These are phyloP conservation scores for Eucalyptus dawsonii DNA, from an alignment of 345 rosid genomes.

Conservation along the genomic window DNA sequence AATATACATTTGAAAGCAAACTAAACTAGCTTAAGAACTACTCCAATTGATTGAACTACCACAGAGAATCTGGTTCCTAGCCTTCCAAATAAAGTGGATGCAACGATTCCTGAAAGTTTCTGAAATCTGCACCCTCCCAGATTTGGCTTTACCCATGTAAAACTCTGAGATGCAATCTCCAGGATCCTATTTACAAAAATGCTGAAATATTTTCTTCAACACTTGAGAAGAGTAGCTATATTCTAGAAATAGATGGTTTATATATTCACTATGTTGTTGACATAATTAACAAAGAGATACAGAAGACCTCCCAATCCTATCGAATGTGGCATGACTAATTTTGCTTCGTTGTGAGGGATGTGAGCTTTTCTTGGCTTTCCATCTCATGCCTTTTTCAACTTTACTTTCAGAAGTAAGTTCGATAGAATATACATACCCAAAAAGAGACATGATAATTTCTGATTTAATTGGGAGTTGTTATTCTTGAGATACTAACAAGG, in stretches of 20 bases:
- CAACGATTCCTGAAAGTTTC: neutral
- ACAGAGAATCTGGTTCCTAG: neutral
- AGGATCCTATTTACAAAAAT: neutral
- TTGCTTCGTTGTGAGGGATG: neutral
- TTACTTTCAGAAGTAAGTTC: neutral
- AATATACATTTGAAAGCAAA: neutral
- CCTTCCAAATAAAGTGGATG: neutral
- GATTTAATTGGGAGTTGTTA: neutral
- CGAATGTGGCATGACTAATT: neutral
- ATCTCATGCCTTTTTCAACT: neutral
- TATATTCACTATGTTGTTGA: neutral
- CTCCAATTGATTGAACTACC: neutral
- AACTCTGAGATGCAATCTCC: neutral
- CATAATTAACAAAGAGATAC: neutral
- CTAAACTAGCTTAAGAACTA: neutral
- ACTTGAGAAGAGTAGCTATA: neutral
- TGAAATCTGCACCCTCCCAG: neutral
- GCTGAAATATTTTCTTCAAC: neutral
- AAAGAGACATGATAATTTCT: neutral
- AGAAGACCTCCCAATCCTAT: neutral
- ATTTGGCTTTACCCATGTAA: neutral
- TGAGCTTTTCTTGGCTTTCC: neutral
- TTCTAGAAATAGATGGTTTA: neutral
- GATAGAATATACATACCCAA: neutral
- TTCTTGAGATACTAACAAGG: neutral